Conservation (phyloP, 2,329 filamentous ascomycete genomes). For the Paecilomyces sp. region DNA sequence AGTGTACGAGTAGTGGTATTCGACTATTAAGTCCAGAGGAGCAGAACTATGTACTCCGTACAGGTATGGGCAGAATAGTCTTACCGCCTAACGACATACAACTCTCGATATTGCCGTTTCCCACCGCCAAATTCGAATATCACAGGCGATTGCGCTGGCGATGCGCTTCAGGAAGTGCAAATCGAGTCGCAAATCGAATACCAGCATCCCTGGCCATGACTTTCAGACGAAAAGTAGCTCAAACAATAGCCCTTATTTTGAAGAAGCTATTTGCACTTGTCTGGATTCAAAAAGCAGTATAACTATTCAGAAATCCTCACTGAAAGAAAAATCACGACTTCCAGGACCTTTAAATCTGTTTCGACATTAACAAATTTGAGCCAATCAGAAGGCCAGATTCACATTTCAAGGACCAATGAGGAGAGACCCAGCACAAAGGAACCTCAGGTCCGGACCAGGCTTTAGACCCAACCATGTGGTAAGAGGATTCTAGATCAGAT, state of each 20-base stretch:
- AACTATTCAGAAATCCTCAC: neutral
- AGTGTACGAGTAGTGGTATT: neutral
- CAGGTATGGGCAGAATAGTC: no score
- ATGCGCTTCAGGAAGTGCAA: neutral
- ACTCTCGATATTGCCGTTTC: neutral
- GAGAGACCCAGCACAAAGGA: neutral
- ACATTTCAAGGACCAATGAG: neutral
- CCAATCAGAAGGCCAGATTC: neutral
- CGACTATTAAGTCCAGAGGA: neutral
- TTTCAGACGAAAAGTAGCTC: neutral
- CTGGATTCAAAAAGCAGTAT: neutral
- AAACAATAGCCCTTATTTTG: neutral
- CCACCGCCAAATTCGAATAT: neutral
- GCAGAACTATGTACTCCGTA: no score
- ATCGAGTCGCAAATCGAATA: neutral
- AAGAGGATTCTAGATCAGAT: no score
- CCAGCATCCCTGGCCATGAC: no score
- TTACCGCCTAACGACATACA: no score
- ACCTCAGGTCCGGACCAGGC: neutral
- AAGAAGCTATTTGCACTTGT: neutral
- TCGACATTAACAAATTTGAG: neutral
- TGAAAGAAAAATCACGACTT: neutral
- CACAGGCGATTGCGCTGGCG: neutral
- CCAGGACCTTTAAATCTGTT: neutral
- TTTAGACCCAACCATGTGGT: neutral